phyloP scores from a whole-genome alignment of 2,329 filamentous ascomycete species.

The Neoscytalidium dimidiatum region DNA sequence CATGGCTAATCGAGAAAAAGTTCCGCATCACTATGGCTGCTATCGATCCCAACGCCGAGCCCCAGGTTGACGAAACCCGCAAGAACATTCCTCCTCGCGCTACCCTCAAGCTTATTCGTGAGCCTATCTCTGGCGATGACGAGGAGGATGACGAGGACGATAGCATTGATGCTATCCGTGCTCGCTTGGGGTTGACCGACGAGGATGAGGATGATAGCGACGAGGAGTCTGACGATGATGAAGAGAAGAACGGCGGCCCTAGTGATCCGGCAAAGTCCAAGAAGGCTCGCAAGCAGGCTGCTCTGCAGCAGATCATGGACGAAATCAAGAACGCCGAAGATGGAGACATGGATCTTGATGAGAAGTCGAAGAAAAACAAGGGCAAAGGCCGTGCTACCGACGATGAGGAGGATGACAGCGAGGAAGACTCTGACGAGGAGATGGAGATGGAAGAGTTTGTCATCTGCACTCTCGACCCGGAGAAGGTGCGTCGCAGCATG shows the following conservation, averaged over 20 bases:
- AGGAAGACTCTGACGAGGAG: conserved; percentile 61
- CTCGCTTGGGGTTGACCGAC: conserved; percentile 38
- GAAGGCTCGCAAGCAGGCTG: conserved; percentile 78
- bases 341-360: conserved; percentile 74
- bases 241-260: conserved; percentile 82
- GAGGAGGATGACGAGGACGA: conserved; percentile 60
- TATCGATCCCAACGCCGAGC: conserved; percentile 80
- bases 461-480: conserved; percentile 91
- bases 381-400: conserved; percentile 62
- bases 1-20: conserved; percentile 49
- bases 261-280: conserved; percentile 89
- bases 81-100: conserved; percentile 59
- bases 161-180: conserved; percentile 43
- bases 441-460: conserved; percentile 82
- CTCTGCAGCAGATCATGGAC: conserved; percentile 75
- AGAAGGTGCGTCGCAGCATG: conserved; percentile 62
- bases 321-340: conserved; percentile 70
- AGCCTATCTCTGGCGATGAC: conserved; percentile 61
- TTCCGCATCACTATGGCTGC: conserved; percentile 99
- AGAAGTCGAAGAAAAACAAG: conserved; percentile 57
- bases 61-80: conserved; percentile 48
- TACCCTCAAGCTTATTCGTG: conserved; percentile 88
- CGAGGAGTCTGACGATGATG: conserved; percentile 50
- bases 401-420: conserved; percentile 65
- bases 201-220: conserved; percentile 41